Percentiles rank a stretch among this genome's conserved stretches.
Evolutionary conservation across 306 rosid species (phyloP).

Genomic region (Luffa acutangula): DNA sequence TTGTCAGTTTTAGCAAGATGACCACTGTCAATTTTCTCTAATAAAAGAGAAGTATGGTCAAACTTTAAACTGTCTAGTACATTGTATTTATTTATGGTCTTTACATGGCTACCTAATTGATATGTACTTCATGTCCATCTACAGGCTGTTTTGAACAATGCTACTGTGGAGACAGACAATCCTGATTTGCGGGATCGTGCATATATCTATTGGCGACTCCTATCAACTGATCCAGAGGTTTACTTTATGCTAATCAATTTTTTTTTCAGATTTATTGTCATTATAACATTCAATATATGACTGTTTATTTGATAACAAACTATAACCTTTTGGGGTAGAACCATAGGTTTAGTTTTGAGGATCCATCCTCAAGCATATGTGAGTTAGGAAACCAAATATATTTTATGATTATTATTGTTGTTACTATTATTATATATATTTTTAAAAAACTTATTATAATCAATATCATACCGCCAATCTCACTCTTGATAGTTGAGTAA

Average conservation of each 20-base stretch:
- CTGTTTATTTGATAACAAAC: neutral
- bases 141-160: conserved; percentile 97
- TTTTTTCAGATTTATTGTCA: neutral
- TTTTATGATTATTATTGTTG: neutral
- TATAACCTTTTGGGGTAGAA: neutral
- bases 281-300: neutral
- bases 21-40: neutral
- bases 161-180: conserved; percentile 96
- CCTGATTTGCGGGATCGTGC: conserved; percentile 99
- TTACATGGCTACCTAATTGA: neutral
- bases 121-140: neutral
- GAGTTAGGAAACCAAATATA: neutral
- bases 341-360: neutral
- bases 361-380: neutral
- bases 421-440: neutral
- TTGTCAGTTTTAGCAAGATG: conserved; percentile 2
- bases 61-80: neutral
- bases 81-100: neutral
- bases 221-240: conserved; percentile 99
- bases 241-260: conserved; percentile 11
- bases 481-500: neutral
- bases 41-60: neutral
- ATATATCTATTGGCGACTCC: conserved; percentile 98
- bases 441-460: neutral
- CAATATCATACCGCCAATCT: neutral